A percentile compares a stretch with the other conserved stretches of the same genome.
These are phyloP conservation scores for Trifolium dubium DNA, from an alignment of 306 rosid species.

Conservation along the genomic window DNA sequence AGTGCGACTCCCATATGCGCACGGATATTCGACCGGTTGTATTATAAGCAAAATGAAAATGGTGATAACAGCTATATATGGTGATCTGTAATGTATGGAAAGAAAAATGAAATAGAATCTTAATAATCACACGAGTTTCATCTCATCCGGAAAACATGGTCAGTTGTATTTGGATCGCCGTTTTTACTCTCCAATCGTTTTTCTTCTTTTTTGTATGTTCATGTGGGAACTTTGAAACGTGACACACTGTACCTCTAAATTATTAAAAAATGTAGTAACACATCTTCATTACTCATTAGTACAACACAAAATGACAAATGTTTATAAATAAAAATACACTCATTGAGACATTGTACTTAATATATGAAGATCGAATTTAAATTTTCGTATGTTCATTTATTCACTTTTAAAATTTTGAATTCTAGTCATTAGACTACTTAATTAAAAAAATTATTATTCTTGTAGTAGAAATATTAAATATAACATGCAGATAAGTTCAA, in stretches of 20 bases:
- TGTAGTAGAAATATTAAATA: too few relatives aligned
- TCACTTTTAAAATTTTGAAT: too few relatives aligned
- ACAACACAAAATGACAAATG: neutral
- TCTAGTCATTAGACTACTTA: too few relatives aligned
- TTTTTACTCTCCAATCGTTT: slow-evolving; percentile 12
- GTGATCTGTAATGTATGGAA: slow-evolving; percentile 12
- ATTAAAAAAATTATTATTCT: too few relatives aligned
- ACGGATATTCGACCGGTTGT: too few relatives aligned
- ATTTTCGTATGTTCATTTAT: too few relatives aligned
- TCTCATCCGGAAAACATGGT: slow-evolving; percentile 48
- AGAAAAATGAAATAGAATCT: slow-evolving; percentile 1
- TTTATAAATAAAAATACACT: too few relatives aligned
- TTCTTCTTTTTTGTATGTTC: neutral
- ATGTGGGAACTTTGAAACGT: slow-evolving; percentile 4
- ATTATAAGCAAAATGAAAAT: too few relatives aligned
- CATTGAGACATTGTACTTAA: too few relatives aligned
- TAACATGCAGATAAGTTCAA: too few relatives aligned
- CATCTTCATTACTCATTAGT: neutral
- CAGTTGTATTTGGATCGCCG: slow-evolving; percentile 49
- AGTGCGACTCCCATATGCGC: too few relatives aligned
- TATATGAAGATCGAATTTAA: too few relatives aligned
- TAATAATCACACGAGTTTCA: slow-evolving; percentile 13
- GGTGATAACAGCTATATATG: neutral
- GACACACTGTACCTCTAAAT: neutral
- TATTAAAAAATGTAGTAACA: neutral